Base-by-base conservation (phyloP, 176 grass and related monocot genomes). In the Zoysia pacifica region DNA sequence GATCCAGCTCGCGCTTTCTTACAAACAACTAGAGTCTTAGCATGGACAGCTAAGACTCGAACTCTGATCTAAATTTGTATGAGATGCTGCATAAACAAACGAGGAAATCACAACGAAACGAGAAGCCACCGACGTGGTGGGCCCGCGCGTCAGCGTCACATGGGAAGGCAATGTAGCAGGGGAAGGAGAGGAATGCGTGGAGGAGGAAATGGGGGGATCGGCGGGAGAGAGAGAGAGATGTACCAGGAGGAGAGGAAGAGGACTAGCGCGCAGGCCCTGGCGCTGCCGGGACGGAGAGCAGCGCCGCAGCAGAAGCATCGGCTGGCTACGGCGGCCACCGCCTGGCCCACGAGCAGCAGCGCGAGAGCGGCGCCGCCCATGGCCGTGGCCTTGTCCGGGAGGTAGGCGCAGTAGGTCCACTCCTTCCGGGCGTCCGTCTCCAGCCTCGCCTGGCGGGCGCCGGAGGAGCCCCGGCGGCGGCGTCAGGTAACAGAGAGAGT, bases 171-270 rank as follows among this genome's bases (percentile, higher is more conserved):
- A 79, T 53, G 70, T 14, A 11, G 54, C 65, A 64, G 16, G 53
- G 48, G 42, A 69, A 64, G 71, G 9, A 60, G 8, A 11, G 54
- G 6, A 8, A 9, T 48, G 19, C 15, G 11, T 36, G 43, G 47
- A 19, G 48, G 48, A 62, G 19, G 5, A 8, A 12, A 60, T 28
- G 28, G 62, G 74, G 28, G 74, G 68, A 73, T 65, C 46, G 48
- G 56, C 74, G 67, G 40, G 15, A 5, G 18, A 12, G 59, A 11
- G 49, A 2, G 28, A 28, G 28, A 28, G 11, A 8, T 18, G 50
- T 66, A 99, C 96, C 92, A 99, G 82, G 86, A 93, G 69, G 85
- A 75, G 79, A 93, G 65, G 82, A 91, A 93, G 80, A 99, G 90
- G 59, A 89, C 19, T 78, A 95, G 88, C 38, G 88, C 86, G 81